These are phyloP conservation scores for Heimioporus sp. DNA, from an alignment of 768 basidiomycete species.

Conservation along the genomic window DNA sequence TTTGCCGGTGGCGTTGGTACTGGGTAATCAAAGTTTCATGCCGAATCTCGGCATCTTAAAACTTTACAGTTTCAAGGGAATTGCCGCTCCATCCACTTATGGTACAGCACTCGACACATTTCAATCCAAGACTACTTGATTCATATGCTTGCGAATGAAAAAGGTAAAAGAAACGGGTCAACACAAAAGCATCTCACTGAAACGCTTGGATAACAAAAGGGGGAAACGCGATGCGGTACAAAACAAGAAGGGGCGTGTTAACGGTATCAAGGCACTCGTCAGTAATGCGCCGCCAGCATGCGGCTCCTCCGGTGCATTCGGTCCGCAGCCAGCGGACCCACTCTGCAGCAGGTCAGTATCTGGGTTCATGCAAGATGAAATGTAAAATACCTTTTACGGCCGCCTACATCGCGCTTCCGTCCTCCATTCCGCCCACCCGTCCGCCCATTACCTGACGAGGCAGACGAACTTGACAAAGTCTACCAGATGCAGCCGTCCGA, in stretches of 20 bases:
- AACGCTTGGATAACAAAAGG: too few species aligned
- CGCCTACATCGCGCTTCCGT: background rate
- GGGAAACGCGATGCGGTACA: too few species aligned
- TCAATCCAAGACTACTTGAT: too few species aligned
- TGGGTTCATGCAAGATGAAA: background rate
- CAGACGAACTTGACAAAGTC: background rate
- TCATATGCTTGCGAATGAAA: too few species aligned
- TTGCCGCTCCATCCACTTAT: too few species aligned
- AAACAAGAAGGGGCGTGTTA: background rate
- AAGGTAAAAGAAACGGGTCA: too few species aligned
- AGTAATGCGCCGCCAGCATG: background rate
- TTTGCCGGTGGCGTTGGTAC: background rate
- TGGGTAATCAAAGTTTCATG: slow-evolving; percentile 19
- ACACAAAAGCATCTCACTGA: too few species aligned
- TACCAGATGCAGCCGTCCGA: background rate
- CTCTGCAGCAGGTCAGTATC: slow-evolving; percentile 4
- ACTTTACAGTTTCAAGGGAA: slow-evolving; percentile 11
- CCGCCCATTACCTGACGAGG: background rate
- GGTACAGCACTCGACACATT: too few species aligned
- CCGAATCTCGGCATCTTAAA: slow-evolving; percentile 17
- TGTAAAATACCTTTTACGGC: slow-evolving; percentile 3
- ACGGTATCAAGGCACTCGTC: background rate
- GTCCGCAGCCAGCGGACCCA: background rate
- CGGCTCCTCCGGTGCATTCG: slow-evolving; percentile 9
- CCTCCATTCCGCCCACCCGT: background rate